A percentile compares a stretch with the other conserved stretches of the same genome.
phyloP scores from a whole-genome alignment of 129 eudicot species.

The Logfia minima region DNA sequence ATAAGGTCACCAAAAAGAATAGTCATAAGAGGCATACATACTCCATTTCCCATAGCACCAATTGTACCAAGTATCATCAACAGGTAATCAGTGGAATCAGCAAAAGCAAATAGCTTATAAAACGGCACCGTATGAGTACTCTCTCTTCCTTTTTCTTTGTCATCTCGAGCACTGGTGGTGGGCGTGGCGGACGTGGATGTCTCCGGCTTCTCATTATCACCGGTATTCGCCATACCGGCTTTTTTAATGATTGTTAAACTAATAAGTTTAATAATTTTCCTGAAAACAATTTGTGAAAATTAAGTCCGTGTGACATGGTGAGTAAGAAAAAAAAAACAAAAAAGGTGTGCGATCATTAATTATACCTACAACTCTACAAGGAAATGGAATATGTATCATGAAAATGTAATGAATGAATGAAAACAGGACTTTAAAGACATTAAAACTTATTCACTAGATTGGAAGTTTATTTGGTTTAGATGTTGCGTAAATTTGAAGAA shows the following conservation, averaged over 20 bases:
- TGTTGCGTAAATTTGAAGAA: slow-evolving; percentile 28
- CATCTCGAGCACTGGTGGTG: neutral
- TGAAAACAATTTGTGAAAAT: neutral
- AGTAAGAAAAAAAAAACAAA: neutral
- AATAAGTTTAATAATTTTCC: neutral
- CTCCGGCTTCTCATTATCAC: slow-evolving; percentile 17
- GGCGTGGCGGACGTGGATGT: slow-evolving; percentile 17
- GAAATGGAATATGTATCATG: slow-evolving; percentile 6
- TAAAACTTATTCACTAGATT: slow-evolving; percentile 1
- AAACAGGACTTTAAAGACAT: neutral
- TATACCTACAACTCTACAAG: slow-evolving; percentile 12
- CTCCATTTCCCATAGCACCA: neutral
- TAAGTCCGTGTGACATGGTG: neutral
- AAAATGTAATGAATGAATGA: slow-evolving; percentile 16
- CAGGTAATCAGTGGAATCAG: neutral
- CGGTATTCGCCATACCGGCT: slow-evolving; percentile 19
- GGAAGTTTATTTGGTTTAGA: neutral
- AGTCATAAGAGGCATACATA: neutral
- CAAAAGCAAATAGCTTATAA: neutral
- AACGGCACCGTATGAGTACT: neutral
- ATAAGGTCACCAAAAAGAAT: neutral
- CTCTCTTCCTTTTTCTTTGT: neutral
- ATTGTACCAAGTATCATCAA: neutral
- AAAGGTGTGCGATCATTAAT: slow-evolving; percentile 8
- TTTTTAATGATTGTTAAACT: neutral